These are phyloP conservation scores for Tolypocladium inflatum DNA, from an alignment of 2,329 filamentous ascomycete genomes.

Conservation along the genomic window DNA sequence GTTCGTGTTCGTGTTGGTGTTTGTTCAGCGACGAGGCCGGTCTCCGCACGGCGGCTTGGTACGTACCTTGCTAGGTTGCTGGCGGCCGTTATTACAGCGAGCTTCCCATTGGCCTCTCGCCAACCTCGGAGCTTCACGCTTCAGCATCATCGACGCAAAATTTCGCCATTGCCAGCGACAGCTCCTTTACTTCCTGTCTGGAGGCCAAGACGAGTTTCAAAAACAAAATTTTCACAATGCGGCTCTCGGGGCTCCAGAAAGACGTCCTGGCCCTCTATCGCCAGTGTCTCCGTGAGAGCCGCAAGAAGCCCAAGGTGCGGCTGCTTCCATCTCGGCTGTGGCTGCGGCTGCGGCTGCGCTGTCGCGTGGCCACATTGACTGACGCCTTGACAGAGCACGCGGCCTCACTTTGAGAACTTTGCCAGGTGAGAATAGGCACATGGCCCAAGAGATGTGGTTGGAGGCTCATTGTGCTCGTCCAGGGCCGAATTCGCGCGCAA, in stretches of 20 bases:
- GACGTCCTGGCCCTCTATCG: constrained; percentile 84
- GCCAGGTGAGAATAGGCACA: constrained; percentile 38
- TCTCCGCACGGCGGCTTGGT: background rate
- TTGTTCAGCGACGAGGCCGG: background rate
- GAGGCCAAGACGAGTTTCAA: background rate
- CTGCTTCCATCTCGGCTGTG: background rate
- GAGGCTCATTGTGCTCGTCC: background rate
- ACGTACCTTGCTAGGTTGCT: background rate
- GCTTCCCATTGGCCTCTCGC: background rate
- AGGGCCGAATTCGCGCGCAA: constrained; percentile 64
- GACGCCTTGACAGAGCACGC: constrained; percentile 34
- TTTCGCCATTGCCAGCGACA: background rate
- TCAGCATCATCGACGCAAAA: background rate
- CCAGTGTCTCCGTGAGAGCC: constrained; percentile 70
- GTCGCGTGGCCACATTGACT: constrained; percentile 6
- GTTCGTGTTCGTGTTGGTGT: background rate
- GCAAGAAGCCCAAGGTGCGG: constrained; percentile 61
- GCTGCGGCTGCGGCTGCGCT: background rate
- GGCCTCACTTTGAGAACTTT: constrained; percentile 53
- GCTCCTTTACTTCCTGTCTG: background rate
- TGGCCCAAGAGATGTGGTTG: background rate
- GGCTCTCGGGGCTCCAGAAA: constrained; percentile 78
- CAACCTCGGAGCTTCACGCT: background rate
- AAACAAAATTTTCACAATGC: background rate
- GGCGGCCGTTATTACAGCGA: background rate